phyloP scores from a whole-genome alignment of 192 early-diverging fungal species.

The Phlyctochytrium bullatum region DNA sequence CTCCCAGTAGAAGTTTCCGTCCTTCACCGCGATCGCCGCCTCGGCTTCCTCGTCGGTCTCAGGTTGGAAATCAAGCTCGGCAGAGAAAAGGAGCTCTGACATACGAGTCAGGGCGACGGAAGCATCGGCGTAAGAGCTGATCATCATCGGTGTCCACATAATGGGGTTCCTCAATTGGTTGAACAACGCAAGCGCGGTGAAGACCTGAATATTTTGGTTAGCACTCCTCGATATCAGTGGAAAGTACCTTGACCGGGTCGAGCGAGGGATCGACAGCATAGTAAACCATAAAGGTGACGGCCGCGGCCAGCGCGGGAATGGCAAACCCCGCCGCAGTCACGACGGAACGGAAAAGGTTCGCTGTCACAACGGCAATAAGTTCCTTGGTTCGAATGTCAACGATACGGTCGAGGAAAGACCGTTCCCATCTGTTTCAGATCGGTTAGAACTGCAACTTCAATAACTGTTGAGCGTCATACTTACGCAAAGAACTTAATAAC shows the following conservation, averaged over 20 bases:
- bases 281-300: slow-evolving; percentile 46
- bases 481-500: slow-evolving; percentile 75
- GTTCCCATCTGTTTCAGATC: no score
- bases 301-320: slow-evolving; percentile 42
- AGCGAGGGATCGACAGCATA: slow-evolving; percentile 12
- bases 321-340: slow-evolving; percentile 46
- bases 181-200: slow-evolving; percentile 47
- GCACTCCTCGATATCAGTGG: no score
- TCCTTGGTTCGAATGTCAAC: slow-evolving; percentile 47
- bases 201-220: no score
- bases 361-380: slow-evolving; percentile 24
- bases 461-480: not conserved
- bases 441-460: not conserved
- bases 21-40: slow-evolving; percentile 52
- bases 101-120: slow-evolving; percentile 48
- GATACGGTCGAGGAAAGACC: slow-evolving; percentile 62
- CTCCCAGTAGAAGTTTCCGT: slow-evolving; percentile 70
- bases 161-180: slow-evolving; percentile 31
- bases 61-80: slow-evolving; percentile 58
- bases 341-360: slow-evolving; percentile 36
- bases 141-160: slow-evolving; percentile 23
- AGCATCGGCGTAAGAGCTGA: slow-evolving; percentile 41
- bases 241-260: slow-evolving; percentile 15
- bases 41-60: slow-evolving; percentile 39
- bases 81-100: slow-evolving; percentile 47